Evolutionary conservation across 441 rosid genomes (phyloP).

Genomic region (Jatropha podagrica): DNA sequence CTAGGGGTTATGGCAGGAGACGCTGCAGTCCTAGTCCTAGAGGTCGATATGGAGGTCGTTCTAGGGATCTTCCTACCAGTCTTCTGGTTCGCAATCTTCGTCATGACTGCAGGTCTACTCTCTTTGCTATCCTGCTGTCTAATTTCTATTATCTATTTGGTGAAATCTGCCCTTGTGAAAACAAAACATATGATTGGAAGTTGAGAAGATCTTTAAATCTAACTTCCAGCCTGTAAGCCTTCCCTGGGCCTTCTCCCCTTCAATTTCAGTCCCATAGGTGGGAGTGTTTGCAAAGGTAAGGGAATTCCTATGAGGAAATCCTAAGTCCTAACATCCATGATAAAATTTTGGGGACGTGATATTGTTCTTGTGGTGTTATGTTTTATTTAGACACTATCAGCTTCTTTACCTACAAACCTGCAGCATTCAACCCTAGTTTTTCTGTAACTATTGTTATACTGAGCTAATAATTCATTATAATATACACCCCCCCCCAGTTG

Average conservation of each 20-base stretch:
- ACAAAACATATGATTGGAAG: background rate
- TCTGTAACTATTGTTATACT: background rate
- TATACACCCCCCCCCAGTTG: background rate
- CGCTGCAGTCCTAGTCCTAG: conserved; percentile 66
- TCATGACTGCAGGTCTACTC: conserved; percentile 69
- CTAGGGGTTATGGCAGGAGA: conserved; percentile 64
- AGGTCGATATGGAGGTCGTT: conserved; percentile 46
- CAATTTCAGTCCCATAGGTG: too few species aligned
- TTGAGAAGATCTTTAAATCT: too few species aligned
- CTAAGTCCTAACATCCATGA: background rate
- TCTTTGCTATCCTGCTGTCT: background rate
- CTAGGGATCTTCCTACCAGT: conserved; percentile 78
- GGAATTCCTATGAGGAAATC: too few species aligned
- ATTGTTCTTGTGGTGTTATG: background rate
- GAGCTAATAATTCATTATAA: background rate
- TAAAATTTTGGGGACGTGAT: background rate
- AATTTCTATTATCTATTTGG: background rate
- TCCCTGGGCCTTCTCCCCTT: too few species aligned
- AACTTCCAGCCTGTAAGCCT: too few species aligned
- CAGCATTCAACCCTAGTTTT: background rate
- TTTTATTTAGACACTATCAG: background rate
- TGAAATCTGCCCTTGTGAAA: background rate
- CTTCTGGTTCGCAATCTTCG: conserved; percentile 89
- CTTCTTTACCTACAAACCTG: background rate
- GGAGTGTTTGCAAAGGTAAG: too few species aligned